Evolutionary conservation across 805 yeast genomes (phyloP).

Genomic region (Tetrapisispora pingtungensis): DNA sequence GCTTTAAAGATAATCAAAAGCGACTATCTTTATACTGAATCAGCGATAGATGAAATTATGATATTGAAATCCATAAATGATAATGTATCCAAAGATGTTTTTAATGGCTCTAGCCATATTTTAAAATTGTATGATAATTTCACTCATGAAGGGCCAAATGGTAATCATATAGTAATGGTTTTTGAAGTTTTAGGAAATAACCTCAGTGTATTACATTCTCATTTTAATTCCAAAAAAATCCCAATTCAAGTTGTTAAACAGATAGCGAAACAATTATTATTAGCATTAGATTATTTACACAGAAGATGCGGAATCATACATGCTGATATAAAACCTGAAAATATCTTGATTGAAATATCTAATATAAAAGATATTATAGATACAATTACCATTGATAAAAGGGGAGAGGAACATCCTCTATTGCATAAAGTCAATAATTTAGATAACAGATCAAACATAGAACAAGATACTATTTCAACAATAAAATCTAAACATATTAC

Average conservation of each 20-base stretch:
- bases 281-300: slow-evolving; percentile 59
- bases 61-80: slow-evolving; percentile 52
- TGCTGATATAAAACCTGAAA: slow-evolving; percentile 62
- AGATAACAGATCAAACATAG: not conserved
- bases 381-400: slow-evolving; percentile 39
- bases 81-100: not conserved
- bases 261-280: slow-evolving; percentile 67
- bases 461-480: not conserved
- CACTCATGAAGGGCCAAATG: slow-evolving; percentile 81
- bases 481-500: slow-evolving; percentile 1
- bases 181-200: slow-evolving; percentile 96
- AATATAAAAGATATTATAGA: slow-evolving; percentile 72
- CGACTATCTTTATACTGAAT: slow-evolving; percentile 82
- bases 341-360: slow-evolving; percentile 58
- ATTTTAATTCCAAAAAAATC: slow-evolving; percentile 65
- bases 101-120: slow-evolving; percentile 62
- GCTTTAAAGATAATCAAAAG: slow-evolving; percentile 92
- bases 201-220: slow-evolving; percentile 67
- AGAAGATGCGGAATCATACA: slow-evolving; percentile 55
- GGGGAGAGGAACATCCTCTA: not conserved
- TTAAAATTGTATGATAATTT: slow-evolving; percentile 77
- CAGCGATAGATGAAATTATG: slow-evolving; percentile 88
- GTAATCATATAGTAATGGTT: slow-evolving; percentile 91
- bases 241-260: slow-evolving; percentile 69
- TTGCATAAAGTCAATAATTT: not conserved